Base-by-base conservation (phyloP, 768 basidiomycete species). In the Botryobasidium botryosum region DNA sequence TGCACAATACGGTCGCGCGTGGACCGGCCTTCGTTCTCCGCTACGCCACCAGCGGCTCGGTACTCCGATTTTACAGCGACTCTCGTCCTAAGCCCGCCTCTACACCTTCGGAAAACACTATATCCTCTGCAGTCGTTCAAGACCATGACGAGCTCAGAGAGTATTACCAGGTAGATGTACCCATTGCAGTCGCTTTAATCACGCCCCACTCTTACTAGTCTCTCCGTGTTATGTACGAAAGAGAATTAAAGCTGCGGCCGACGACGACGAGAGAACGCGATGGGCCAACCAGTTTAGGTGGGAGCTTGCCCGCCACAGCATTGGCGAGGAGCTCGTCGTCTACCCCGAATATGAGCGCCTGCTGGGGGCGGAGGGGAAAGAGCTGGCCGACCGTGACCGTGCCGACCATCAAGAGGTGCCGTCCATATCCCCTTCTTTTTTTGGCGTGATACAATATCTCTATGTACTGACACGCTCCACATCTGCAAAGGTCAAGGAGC, bases 281-380 rank as follows among this genome's bases (percentile, higher is more conserved):
- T 76, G 73, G 74, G 62, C 70, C 0, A 63, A 62, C 36, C 73
- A 75, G 55, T 60, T 77, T 4, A 64, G 60, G 12, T 77, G 74
- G 75, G 73, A 74, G 57, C 61, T 77, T 35, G 74, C 73, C 1
- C 45, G 53, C 4, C 48, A 51, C 46, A 40, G 43, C 12, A 68
- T 70, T 4, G 72, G 68, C 12, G 75, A 77, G 55, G 76, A 79
- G 55, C 66, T 77, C 32, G 63, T 78, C 29, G 69, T 76, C 1
- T 77, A 77, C 51, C 75, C 75, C 12, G 62, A 75, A 36, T 68
- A 75, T 64, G 73, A 76, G 53, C 62, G 67, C 47, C 62, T 70
- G 44, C 67, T 77, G 44, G 75, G 75, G 5, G 58, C 59, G 2
- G 53, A 70, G 50, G 77, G 75, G 3, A 55, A 56, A 36, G 43